Evolutionary conservation across 2,329 filamentous ascomycete species (phyloP).

Genomic region (Epichloe gansuensis): DNA sequence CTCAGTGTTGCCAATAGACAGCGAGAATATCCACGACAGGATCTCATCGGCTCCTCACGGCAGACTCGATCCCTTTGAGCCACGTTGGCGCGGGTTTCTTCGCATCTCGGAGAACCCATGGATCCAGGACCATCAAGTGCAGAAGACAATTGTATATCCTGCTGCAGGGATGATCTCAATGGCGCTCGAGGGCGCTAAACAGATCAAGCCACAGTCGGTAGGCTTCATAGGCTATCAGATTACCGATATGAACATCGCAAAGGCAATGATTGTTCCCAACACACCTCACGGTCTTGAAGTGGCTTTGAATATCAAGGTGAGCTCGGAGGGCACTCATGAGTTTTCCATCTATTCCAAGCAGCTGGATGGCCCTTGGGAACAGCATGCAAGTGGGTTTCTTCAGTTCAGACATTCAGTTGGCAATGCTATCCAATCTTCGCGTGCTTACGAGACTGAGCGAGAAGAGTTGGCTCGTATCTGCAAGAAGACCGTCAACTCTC

Average conservation of each 20-base stretch:
- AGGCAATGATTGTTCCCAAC: conserved; percentile 38
- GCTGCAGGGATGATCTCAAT: conserved; percentile 38
- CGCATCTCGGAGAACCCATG: conserved; percentile 38
- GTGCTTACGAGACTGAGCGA: conserved; percentile 12
- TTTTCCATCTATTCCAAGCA: conserved; percentile 37
- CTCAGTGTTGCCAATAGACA: conserved; percentile 31
- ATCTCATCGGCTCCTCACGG: conserved; percentile 37
- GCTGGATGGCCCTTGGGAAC: conserved; percentile 27
- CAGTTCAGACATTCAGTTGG: conserved; percentile 15
- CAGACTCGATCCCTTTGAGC: conserved; percentile 32
- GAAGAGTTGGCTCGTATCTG: conserved; percentile 16
- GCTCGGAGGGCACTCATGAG: conserved; percentile 7
- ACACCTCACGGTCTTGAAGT: conserved; percentile 37
- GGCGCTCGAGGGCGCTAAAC: conserved; percentile 34
- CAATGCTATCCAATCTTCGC: conserved; percentile 11
- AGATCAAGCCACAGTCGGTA: conserved; percentile 19
- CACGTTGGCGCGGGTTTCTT: conserved; percentile 37
- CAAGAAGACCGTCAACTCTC: conserved; percentile 23
- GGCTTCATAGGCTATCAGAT: conserved; percentile 29
- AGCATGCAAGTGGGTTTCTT: conserved; percentile 27
- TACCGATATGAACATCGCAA: conserved; percentile 32
- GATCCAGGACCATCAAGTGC: conserved; percentile 39
- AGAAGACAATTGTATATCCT: conserved; percentile 38
- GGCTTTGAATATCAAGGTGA: conserved; percentile 30
- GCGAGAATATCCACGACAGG: conserved; percentile 32